These are phyloP conservation scores for Piromyces finnis DNA, from an alignment of 192 early-diverging fungal species.

Conservation along the genomic window DNA sequence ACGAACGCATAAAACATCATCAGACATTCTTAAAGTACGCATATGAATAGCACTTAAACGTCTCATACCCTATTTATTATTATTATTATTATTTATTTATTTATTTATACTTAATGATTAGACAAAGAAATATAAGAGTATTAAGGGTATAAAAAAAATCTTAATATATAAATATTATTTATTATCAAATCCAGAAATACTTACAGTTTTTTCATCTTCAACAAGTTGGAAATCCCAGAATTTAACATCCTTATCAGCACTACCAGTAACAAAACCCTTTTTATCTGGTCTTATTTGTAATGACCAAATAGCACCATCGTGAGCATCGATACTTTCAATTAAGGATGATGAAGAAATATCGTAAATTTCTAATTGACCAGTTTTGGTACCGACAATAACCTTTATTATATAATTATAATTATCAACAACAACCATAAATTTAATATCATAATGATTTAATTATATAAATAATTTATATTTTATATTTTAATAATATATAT, in stretches of 20 bases:
- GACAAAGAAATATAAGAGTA: too few relatives aligned
- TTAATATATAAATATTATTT: too few relatives aligned
- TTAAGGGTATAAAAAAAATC: too few relatives aligned
- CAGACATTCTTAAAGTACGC: constrained; percentile 84
- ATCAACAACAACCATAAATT: too few relatives aligned
- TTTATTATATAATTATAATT: constrained; percentile 7
- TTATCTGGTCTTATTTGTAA: constrained; percentile 72
- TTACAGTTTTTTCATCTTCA: constrained; percentile 13
- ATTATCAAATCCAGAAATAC: too few relatives aligned
- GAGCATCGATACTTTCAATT: constrained; percentile 77
- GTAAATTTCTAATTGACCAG: constrained; percentile 75
- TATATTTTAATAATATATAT: too few relatives aligned
- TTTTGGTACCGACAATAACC: constrained; percentile 83
- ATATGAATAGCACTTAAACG: constrained; percentile 64
- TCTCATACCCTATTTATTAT: not conserved
- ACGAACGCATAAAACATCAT: constrained; percentile 74
- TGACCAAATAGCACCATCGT: constrained; percentile 76
- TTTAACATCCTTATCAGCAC: constrained; percentile 88
- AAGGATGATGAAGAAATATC: constrained; percentile 69
- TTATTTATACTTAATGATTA: too few relatives aligned
- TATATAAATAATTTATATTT: too few relatives aligned
- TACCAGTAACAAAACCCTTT: constrained; percentile 75
- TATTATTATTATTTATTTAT: not conserved
- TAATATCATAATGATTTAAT: too few relatives aligned
- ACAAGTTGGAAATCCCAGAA: constrained; percentile 91